A percentile compares a stretch with the other conserved stretches of the same genome.
These are phyloP conservation scores for Ambrosiella cleistominuta DNA, from an alignment of 2,329 filamentous ascomycete species.

Conservation along the genomic window DNA sequence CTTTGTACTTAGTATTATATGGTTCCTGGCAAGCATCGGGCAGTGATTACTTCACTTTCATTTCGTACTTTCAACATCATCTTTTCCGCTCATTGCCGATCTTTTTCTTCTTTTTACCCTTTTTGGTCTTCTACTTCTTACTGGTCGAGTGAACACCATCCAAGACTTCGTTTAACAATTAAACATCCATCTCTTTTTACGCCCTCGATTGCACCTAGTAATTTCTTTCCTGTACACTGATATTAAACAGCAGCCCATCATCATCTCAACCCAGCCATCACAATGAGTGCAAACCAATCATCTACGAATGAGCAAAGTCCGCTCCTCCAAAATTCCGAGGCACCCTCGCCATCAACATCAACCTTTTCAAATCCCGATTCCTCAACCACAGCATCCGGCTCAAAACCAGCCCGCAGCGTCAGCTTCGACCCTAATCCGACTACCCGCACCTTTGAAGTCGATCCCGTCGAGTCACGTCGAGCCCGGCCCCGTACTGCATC, in stretches of 20 bases:
- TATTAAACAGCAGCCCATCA: background rate
- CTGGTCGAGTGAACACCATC: background rate
- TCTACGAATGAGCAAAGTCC: constrained; percentile 9
- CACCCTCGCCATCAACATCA: constrained; percentile 4
- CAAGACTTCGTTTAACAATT: background rate
- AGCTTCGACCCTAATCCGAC: constrained; percentile 60
- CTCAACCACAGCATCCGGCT: constrained; percentile 24
- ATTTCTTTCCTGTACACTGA: background rate
- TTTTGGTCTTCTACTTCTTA: background rate
- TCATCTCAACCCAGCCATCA: background rate
- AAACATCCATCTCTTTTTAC: background rate
- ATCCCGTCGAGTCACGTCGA: constrained; percentile 20
- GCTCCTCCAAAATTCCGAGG: constrained; percentile 5
- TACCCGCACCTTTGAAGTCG: constrained; percentile 40
- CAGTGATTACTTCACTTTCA: too few species aligned
- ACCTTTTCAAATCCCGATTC: constrained; percentile 13
- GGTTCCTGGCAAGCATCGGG: too few species aligned
- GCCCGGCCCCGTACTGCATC: constrained; percentile 21
- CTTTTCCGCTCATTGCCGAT: background rate
- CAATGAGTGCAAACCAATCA: constrained; percentile 9
- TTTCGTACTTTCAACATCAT: background rate
- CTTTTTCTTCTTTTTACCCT: background rate
- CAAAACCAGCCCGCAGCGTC: constrained; percentile 37
- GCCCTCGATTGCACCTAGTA: background rate
- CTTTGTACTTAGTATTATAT: too few species aligned